Evolutionary conservation across 2,329 filamentous ascomycete genomes (phyloP), one percentile per base, ranked within the genome.

Genomic region (Stemphylium lycopersici): DNA sequence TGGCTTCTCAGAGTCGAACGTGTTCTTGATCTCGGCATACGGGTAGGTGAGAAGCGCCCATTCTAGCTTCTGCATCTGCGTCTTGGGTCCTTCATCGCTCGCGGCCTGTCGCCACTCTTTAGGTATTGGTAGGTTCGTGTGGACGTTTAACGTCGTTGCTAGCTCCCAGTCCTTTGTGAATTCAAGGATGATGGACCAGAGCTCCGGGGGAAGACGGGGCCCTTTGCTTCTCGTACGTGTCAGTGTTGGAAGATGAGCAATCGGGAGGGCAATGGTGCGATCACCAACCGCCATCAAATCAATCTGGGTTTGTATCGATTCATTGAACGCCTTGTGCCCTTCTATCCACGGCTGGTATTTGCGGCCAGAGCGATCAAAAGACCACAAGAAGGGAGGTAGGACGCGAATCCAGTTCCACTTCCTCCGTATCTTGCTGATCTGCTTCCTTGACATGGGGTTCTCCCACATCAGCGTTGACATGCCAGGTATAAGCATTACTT

Each of bases 401-500:
- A 95, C 86, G 58, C 89, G 84, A 47, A 96, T 85, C 91, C 91
- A 96, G 48, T 87, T 88, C 91, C 91, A 96, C 72, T 91, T 93
- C 59, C 86, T 81, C 60, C 88, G 84, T 37, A 96, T 85, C 76
- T 96, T 95, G 75, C 85, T 89, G 56, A 96, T 83, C 70, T 96
- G 92, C 67, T 91, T 89, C 77, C 90, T 90, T 13, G 91, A 96
- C 77, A 93, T 87, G 2, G 92, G 91, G 67, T 95, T 92, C 70
- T 93, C 87, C 91, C 91, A 96, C 86, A 93, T 92, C 56, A 90
- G 84, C 1, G 86, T 86, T 31, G 90, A 93, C 92, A 97, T 96
- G 61, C 90, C 91, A 0, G 93, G 92, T 6, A 96, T 87, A 52
- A 97, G 79, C 43, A 96, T 78, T 26, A 96, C 89, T 65, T 88